phyloP scores from a whole-genome alignment of 2,329 filamentous ascomycete species.

The Fusarium sp. region DNA sequence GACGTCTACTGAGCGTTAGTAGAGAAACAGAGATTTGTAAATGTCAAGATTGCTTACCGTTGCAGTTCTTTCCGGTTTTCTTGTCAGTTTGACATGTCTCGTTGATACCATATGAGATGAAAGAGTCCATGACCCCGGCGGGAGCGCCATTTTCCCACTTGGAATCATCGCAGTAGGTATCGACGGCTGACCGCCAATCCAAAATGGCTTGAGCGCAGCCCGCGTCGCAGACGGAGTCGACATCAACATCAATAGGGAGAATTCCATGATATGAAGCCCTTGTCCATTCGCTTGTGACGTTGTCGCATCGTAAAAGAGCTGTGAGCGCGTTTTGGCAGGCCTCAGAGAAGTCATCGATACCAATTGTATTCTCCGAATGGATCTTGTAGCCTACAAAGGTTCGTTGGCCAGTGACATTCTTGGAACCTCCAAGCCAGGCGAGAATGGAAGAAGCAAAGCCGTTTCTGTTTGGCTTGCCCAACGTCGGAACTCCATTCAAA shows the following conservation, averaged over 20 bases:
- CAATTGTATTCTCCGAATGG: background rate
- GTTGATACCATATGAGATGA: background rate
- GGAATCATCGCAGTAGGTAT: background rate
- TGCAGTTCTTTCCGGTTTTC: background rate
- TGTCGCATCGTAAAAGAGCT: background rate
- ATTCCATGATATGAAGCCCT: background rate
- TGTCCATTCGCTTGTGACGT: background rate
- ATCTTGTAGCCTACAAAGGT: background rate
- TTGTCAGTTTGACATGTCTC: background rate
- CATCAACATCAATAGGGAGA: background rate
- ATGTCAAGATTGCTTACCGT: background rate
- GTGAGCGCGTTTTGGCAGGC: background rate
- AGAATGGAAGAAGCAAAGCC: too few relatives aligned
- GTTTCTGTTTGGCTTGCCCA: background rate
- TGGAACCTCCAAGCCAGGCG: too few relatives aligned
- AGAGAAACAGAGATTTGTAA: background rate
- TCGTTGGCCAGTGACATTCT: background rate
- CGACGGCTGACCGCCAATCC: background rate
- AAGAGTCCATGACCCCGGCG: background rate
- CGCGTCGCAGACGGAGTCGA: background rate
- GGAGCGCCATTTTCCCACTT: background rate
- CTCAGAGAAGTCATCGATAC: background rate
- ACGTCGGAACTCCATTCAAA: background rate
- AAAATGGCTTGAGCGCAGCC: background rate
- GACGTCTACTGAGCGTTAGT: background rate